A percentile compares a stretch with the other conserved stretches of the same genome.
Conservation (phyloP, 176 grass and related monocot genomes). For the Zizania latifolia region DNA sequence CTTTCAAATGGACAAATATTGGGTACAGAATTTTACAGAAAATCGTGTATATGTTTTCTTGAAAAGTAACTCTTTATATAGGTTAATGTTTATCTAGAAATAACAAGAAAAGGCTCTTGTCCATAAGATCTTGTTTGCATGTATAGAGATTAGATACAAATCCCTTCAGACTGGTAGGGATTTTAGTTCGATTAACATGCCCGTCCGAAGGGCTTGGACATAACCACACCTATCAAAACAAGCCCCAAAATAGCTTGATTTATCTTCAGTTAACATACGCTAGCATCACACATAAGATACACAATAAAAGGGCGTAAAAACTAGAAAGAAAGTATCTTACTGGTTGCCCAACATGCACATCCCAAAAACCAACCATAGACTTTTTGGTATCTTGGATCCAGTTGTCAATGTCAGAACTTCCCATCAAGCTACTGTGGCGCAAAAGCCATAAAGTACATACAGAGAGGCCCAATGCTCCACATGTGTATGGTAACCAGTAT, state of each 20-base stretch:
- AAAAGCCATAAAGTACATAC: slow-evolving; percentile 86
- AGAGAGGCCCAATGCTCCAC: slow-evolving; percentile 79
- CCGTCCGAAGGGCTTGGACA: not conserved
- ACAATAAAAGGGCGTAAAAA: not conserved
- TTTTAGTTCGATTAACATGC: not conserved
- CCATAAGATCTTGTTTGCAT: not conserved
- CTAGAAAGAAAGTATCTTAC: slow-evolving; percentile 49
- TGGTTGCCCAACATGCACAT: slow-evolving; percentile 68
- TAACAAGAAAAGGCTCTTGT: not conserved
- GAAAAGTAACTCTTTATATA: not conserved
- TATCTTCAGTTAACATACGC: not conserved
- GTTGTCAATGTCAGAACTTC: slow-evolving; percentile 88
- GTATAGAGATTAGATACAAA: not conserved
- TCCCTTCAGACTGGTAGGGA: not conserved
- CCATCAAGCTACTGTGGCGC: slow-evolving; percentile 95
- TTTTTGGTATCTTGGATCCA: slow-evolving; percentile 88
- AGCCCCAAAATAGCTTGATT: slow-evolving; percentile 21
- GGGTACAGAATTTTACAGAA: not conserved
- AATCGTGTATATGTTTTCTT: not conserved
- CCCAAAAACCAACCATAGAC: slow-evolving; percentile 64
- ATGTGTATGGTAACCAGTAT: slow-evolving; percentile 87
- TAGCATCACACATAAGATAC: not conserved
- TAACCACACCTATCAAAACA: not conserved
- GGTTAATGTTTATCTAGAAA: not conserved
- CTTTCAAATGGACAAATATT: slow-evolving; percentile 13